Conservation (phyloP, 2,329 filamentous ascomycete genomes). For the Trichophyton mentagrophytes region DNA sequence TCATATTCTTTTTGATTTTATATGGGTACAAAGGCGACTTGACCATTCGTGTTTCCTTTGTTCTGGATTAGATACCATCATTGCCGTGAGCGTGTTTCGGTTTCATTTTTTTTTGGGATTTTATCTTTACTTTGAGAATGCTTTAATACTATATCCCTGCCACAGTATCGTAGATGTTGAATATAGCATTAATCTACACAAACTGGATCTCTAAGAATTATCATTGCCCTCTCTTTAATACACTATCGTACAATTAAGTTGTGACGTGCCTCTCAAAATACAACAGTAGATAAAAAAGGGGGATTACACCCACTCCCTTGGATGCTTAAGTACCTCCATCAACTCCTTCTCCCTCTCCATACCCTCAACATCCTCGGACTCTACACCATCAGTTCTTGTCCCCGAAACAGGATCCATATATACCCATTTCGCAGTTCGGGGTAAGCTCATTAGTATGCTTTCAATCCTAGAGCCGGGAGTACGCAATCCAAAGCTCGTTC, state of each 20-base stretch:
- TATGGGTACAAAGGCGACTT: neutral
- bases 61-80: slow-evolving; percentile 3
- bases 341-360: slow-evolving; percentile 56
- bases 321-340: slow-evolving; percentile 55
- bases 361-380: slow-evolving; percentile 35
- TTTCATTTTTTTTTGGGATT: neutral
- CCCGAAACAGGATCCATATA: slow-evolving; percentile 65
- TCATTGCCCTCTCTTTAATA: neutral
- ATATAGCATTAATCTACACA: neutral
- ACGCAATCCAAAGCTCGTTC: slow-evolving; percentile 85
- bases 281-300: neutral
- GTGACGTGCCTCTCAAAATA: neutral
- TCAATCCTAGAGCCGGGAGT: slow-evolving; percentile 85
- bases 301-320: slow-evolving; percentile 46
- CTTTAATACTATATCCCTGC: neutral
- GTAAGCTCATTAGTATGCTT: slow-evolving; percentile 95
- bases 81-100: neutral
- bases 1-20: neutral
- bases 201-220: neutral
- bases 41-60: neutral
- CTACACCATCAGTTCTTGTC: slow-evolving; percentile 41
- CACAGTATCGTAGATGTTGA: neutral
- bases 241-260: neutral
- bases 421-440: slow-evolving; percentile 81
- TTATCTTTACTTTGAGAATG: neutral